Evolutionary conservation across 2,329 filamentous ascomycete species (phyloP).

Genomic region (Madurella mycetomatis): DNA sequence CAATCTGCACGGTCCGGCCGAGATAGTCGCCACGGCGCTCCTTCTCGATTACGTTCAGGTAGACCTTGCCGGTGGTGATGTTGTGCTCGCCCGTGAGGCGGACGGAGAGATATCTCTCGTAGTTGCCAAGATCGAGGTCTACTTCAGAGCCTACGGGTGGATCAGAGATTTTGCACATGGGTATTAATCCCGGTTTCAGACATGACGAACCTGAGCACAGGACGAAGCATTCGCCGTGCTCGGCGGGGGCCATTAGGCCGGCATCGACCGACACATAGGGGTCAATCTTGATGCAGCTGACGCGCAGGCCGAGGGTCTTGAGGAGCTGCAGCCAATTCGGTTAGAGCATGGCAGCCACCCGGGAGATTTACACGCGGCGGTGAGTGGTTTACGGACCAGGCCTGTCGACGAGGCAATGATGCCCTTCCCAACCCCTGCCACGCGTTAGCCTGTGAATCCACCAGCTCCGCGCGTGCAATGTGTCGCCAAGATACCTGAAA

Average conservation of each 20-base stretch:
- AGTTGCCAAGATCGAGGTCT: slow-evolving; percentile 55
- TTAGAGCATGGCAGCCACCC: slow-evolving; percentile 4
- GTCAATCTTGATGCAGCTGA: slow-evolving; percentile 52
- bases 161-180: background rate
- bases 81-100: slow-evolving; percentile 84
- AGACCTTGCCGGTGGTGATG: slow-evolving; percentile 97
- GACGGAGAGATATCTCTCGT: slow-evolving; percentile 39
- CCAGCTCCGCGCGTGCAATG: background rate
- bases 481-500: slow-evolving; percentile 11
- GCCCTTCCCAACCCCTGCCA: slow-evolving; percentile 19
- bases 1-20: slow-evolving; percentile 83
- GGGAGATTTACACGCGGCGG: background rate
- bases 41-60: slow-evolving; percentile 78
- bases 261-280: slow-evolving; percentile 74
- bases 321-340: slow-evolving; percentile 44
- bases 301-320: slow-evolving; percentile 75
- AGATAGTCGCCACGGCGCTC: slow-evolving; percentile 69
- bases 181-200: background rate
- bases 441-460: slow-evolving; percentile 1
- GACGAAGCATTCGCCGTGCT: slow-evolving; percentile 85
- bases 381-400: slow-evolving; percentile 9
- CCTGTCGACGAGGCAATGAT: slow-evolving; percentile 20
- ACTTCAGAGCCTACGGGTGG: slow-evolving; percentile 29
- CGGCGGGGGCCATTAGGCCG: slow-evolving; percentile 50
- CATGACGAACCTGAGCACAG: slow-evolving; percentile 35